Evolutionary conservation across 768 basidiomycete species (phyloP).

Genomic region (Hirschioporus abietinus): DNA sequence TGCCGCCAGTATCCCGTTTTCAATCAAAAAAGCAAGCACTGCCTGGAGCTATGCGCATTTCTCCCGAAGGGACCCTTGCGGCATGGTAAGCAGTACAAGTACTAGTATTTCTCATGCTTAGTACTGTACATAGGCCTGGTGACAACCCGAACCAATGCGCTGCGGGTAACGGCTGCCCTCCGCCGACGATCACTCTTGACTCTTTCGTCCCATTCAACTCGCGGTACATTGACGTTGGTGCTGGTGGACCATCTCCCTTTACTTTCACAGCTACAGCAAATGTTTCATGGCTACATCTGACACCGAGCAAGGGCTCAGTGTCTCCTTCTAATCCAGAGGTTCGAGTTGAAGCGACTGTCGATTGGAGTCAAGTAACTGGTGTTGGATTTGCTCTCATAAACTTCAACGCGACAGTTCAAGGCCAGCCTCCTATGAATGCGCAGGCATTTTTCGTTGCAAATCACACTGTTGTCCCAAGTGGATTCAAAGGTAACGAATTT

Average conservation of each 20-base stretch:
- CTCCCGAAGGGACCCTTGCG: constrained; percentile 55
- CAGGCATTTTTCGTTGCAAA: constrained; percentile 26
- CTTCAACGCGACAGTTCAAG: constrained; percentile 40
- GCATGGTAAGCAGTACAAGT: constrained; percentile 46
- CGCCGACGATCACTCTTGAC: constrained; percentile 48
- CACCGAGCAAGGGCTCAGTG: constrained; percentile 43
- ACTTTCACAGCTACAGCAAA: constrained; percentile 46
- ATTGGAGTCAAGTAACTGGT: constrained; percentile 48
- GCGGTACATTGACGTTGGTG: constrained; percentile 55
- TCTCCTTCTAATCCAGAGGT: constrained; percentile 42
- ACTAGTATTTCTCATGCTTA: too few species aligned
- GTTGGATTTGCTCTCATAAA: constrained; percentile 37
- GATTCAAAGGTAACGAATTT: constrained; percentile 40
- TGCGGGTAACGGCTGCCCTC: constrained; percentile 39
- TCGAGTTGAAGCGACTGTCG: constrained; percentile 51
- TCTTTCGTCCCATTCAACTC: constrained; percentile 49
- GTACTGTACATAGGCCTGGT: too few species aligned
- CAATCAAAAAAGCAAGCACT: constrained; percentile 51
- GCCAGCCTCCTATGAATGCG: constrained; percentile 29
- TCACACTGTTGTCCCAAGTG: constrained; percentile 30
- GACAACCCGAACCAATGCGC: constrained; percentile 59
- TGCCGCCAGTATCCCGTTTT: constrained; percentile 47
- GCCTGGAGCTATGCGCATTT: constrained; percentile 59
- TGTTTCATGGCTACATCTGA: constrained; percentile 48
- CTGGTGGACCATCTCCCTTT: constrained; percentile 55